These are phyloP conservation scores for barley (Hordeum vulgare) DNA, from an alignment of 176 grass and related monocot genomes.

Conservation along the genomic window DNA sequence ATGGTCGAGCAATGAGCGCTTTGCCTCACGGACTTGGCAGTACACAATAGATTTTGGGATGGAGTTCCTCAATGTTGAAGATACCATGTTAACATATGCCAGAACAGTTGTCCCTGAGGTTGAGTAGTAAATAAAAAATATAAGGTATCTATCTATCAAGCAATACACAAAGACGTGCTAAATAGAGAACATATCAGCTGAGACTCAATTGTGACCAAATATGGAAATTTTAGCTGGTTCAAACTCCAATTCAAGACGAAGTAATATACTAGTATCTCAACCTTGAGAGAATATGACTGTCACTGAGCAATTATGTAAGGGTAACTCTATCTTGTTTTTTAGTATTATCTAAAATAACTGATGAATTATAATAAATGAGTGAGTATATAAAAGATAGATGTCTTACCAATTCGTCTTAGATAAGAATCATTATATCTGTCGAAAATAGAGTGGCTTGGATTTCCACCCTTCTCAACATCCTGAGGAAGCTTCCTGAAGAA, in stretches of 20 bases:
- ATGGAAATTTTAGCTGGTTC: neutral
- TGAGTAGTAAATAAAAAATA: slow-evolving; percentile 4
- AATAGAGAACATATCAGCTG: neutral
- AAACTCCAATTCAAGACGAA: neutral
- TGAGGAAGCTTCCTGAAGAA: slow-evolving; percentile 99
- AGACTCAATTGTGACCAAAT: neutral
- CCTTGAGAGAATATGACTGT: neutral
- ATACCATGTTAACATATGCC: slow-evolving; percentile 90
- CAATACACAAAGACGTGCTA: neutral
- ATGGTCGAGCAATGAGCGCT: slow-evolving; percentile 94
- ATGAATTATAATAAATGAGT: neutral
- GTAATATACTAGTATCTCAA: neutral
- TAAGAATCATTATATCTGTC: slow-evolving; percentile 99
- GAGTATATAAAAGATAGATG: neutral
- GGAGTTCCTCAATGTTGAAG: slow-evolving; percentile 77
- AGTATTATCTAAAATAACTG: too few species aligned
- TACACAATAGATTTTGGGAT: slow-evolving; percentile 97
- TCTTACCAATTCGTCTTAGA: slow-evolving; percentile 85
- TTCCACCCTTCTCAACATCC: slow-evolving; percentile 98
- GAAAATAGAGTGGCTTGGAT: slow-evolving; percentile 96
- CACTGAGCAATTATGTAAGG: neutral
- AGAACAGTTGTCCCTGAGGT: slow-evolving; percentile 81
- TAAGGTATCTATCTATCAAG: neutral
- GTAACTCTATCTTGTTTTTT: too few species aligned
- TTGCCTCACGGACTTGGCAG: slow-evolving; percentile 95